phyloP scores from a whole-genome alignment of 1,284 basidiomycete genomes.

The Schizopora paradoxa region DNA sequence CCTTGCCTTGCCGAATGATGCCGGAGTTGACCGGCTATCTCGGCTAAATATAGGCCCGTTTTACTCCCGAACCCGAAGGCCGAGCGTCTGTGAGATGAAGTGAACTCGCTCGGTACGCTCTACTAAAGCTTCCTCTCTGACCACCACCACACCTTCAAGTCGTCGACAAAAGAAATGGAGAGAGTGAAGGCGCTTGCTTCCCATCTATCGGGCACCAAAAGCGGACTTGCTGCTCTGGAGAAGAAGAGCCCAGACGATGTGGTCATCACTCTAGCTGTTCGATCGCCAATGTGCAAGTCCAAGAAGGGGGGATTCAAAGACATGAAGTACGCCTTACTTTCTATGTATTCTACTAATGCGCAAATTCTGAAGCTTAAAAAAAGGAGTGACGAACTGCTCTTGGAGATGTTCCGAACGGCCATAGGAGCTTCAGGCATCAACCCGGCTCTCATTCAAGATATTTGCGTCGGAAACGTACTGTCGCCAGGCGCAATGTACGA shows the following conservation, averaged over 20 bases:
- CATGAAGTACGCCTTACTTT: conserved; percentile 42
- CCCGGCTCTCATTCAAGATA: conserved; percentile 68
- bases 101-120: background rate
- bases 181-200: conserved; percentile 62
- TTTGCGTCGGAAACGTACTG: conserved; percentile 72
- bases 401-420: conserved; percentile 71
- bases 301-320: conserved; percentile 81
- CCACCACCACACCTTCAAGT: conserved; percentile 21
- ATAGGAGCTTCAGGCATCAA: conserved; percentile 60
- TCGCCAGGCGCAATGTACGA: conserved; percentile 58
- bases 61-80: background rate
- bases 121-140: background rate
- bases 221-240: conserved; percentile 44
- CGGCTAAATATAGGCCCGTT: too few species aligned
- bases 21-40: too few species aligned
- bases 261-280: conserved; percentile 74
- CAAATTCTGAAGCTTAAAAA: conserved; percentile 3
- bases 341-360: background rate
- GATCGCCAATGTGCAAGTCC: conserved; percentile 71
- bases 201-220: conserved; percentile 44
- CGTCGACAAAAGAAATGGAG: conserved; percentile 30
- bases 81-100: background rate
- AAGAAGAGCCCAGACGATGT: conserved; percentile 65
- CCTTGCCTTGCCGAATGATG: too few species aligned
- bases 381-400: conserved; percentile 71